Percentiles rank a stretch among this genome's conserved stretches.
Evolutionary conservation across 2,329 filamentous ascomycete species (phyloP).

Genomic region (Catunica adiposa): DNA sequence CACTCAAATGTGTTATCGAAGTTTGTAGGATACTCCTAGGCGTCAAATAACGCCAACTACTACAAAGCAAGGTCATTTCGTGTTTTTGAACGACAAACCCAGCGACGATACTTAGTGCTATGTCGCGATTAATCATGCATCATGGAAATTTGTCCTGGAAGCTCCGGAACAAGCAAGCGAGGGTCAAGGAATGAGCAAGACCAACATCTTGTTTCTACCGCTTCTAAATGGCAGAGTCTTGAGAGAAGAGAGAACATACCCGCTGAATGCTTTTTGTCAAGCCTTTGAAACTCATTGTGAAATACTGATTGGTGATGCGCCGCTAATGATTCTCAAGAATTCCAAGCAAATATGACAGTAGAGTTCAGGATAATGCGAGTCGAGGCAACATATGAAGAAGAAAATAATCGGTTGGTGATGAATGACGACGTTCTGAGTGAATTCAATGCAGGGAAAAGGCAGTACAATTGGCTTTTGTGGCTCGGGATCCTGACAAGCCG

Average conservation of each 20-base stretch:
- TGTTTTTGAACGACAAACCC: too few species aligned
- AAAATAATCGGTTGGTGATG: neutral
- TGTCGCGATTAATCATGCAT: neutral
- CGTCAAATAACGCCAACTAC: too few species aligned
- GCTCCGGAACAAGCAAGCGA: slow-evolving; percentile 2
- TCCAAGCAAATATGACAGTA: neutral
- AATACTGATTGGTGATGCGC: neutral
- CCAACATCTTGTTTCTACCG: neutral
- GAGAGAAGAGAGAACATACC: slow-evolving; percentile 34
- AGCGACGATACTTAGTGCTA: neutral
- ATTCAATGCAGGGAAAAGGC: neutral
- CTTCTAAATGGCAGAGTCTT: neutral
- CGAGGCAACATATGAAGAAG: neutral
- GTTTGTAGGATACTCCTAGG: too few species aligned
- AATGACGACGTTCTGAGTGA: neutral
- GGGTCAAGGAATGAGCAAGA: neutral
- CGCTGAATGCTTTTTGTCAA: slow-evolving; percentile 79
- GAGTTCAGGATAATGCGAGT: neutral
- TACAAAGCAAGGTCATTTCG: neutral
- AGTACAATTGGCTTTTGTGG: slow-evolving; percentile 1
- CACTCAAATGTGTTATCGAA: too few species aligned
- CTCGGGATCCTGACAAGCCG: slow-evolving; percentile 2
- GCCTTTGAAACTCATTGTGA: slow-evolving; percentile 85
- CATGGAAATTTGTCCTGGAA: slow-evolving; percentile 7
- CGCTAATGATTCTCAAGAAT: slow-evolving; percentile 1